A percentile compares a stretch with the other conserved stretches of the same genome.
These are phyloP conservation scores for Pelargonium citronellum DNA, from an alignment of 441 rosid species.

Conservation along the genomic window DNA sequence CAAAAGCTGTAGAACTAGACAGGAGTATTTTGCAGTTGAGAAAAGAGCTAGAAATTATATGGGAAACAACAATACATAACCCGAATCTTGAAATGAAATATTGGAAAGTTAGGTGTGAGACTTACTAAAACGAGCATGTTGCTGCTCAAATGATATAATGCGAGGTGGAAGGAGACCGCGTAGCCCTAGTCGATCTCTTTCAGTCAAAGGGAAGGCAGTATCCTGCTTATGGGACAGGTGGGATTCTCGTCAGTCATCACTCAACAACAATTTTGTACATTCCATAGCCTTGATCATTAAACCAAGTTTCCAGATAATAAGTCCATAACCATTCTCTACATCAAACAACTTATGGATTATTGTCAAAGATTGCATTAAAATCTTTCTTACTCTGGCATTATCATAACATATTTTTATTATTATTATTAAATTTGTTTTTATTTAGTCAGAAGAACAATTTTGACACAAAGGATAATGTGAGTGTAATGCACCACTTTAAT, in stretches of 20 bases:
- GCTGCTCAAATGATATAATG: slow-evolving; percentile 81
- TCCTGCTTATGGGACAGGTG: slow-evolving; percentile 44
- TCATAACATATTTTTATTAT: no score
- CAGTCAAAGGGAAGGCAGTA: slow-evolving; percentile 91
- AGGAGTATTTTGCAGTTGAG: no score
- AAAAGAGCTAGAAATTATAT: no score
- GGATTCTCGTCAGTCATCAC: not conserved
- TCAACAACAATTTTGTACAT: not conserved
- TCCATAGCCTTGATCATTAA: not conserved
- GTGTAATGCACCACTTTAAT: no score
- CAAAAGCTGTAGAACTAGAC: not conserved
- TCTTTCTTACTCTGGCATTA: no score
- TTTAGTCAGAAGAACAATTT: no score
- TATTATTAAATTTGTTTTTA: no score
- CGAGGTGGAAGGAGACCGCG: slow-evolving; percentile 98
- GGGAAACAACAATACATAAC: no score
- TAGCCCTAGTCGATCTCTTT: slow-evolving; percentile 89
- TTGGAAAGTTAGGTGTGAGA: slow-evolving; percentile 9
- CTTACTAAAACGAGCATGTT: slow-evolving; percentile 92
- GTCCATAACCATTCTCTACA: not conserved
- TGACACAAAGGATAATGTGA: no score
- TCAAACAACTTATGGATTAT: not conserved
- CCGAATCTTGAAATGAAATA: not conserved
- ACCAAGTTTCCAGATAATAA: not conserved
- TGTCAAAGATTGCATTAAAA: not conserved